phyloP scores from a whole-genome alignment of 1,284 basidiomycete species.

The Austroboletus novae-zelandiae region DNA sequence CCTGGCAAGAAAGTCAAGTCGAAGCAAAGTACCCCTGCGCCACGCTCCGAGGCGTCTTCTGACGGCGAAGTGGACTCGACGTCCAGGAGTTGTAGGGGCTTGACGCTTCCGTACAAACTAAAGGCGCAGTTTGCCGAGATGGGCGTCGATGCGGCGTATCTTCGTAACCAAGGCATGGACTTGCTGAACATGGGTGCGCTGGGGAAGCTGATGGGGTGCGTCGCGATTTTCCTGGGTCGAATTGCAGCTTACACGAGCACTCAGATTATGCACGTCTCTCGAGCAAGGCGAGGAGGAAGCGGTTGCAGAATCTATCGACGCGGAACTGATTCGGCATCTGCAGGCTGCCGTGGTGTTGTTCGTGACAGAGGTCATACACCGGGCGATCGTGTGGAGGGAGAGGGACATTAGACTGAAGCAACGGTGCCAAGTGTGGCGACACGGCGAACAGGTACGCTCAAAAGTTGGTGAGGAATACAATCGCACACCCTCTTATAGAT shows the following conservation, averaged over 20 bases:
- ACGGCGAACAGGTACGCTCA: conserved; percentile 23
- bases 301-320: conserved; percentile 16
- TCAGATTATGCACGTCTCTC: conserved; percentile 16
- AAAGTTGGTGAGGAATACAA: neutral
- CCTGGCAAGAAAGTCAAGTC: conserved; percentile 31
- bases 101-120: conserved; percentile 45
- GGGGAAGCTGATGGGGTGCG: conserved; percentile 41
- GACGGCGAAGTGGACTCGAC: conserved; percentile 12
- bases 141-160: conserved; percentile 42
- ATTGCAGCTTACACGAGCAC: neutral
- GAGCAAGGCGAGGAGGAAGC: conserved; percentile 10
- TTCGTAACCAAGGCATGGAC: conserved; percentile 44
- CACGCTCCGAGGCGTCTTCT: conserved; percentile 10
- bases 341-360: conserved; percentile 48
- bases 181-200: conserved; percentile 49
- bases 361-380: conserved; percentile 47
- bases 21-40: conserved; percentile 1
- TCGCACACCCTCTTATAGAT: conserved; percentile 32
- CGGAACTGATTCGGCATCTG: conserved; percentile 35
- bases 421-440: conserved; percentile 54
- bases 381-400: conserved; percentile 51
- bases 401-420: conserved; percentile 54
- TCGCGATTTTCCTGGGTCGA: neutral
- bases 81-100: conserved; percentile 30
- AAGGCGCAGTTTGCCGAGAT: conserved; percentile 39